Evolutionary conservation across 2,329 filamentous ascomycete species (phyloP).

Genomic region (Emmonsiellopsis sp.): DNA sequence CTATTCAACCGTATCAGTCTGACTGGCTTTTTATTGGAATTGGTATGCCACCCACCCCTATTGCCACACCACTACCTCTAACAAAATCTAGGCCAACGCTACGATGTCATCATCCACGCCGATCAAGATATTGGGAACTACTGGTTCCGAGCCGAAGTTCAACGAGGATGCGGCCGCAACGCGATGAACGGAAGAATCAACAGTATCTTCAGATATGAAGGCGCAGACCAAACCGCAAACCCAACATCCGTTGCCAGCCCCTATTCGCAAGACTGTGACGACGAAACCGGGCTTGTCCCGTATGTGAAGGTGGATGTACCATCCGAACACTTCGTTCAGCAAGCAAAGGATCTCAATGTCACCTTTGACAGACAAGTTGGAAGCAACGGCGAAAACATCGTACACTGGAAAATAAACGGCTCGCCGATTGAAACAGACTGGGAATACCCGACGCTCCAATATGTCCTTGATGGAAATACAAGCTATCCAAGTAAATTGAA

Average conservation of each 20-base stretch:
- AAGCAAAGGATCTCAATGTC: constrained; percentile 12
- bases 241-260: constrained; percentile 8
- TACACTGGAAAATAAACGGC: constrained; percentile 25
- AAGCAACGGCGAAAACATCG: constrained; percentile 10
- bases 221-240: constrained; percentile 4
- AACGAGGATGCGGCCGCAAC: constrained; percentile 1
- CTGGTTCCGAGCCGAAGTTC: constrained; percentile 24
- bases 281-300: constrained; percentile 11
- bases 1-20: constrained; percentile 2
- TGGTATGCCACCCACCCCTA: constrained; percentile 1
- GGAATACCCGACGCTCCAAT: constrained; percentile 36
- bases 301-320: constrained; percentile 16
- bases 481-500: constrained; percentile 31
- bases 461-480: constrained; percentile 32
- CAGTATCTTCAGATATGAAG: constrained; percentile 5
- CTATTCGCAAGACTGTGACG: constrained; percentile 12
- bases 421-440: constrained; percentile 34
- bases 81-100: constrained; percentile 25
- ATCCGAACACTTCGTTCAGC: constrained; percentile 12
- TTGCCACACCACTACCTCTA: background rate
- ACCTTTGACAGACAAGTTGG: constrained; percentile 12
- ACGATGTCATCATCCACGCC: constrained; percentile 39
- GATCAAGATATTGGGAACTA: constrained; percentile 30
- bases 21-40: constrained; percentile 9
- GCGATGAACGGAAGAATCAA: constrained; percentile 3